Percentiles rank a stretch among this genome's conserved stretches.
phyloP scores from a whole-genome alignment of 768 basidiomycete species.

The Boletus pseudopeckii region DNA sequence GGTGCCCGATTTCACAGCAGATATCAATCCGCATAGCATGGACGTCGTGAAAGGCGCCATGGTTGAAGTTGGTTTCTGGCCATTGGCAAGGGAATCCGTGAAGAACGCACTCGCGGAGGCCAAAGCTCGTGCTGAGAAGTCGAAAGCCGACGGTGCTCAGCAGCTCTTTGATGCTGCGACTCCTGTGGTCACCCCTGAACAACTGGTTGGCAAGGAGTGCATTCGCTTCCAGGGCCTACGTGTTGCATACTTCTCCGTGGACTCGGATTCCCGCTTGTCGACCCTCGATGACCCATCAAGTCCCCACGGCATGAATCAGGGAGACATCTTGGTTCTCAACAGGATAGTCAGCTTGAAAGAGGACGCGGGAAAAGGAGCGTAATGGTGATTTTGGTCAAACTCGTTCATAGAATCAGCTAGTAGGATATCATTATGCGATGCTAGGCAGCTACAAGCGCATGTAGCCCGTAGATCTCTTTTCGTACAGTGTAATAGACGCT shows the following conservation, averaged over 20 bases:
- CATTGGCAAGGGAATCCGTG: conserved; percentile 67
- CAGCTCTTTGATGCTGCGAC: conserved; percentile 46
- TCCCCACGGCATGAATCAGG: conserved; percentile 48
- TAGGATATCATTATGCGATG: conserved; percentile 11
- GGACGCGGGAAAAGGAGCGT: conserved; percentile 70
- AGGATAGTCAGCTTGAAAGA: conserved; percentile 94
- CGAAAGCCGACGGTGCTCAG: conserved; percentile 41
- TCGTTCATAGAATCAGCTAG: background rate
- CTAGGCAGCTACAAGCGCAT: conserved; percentile 80
- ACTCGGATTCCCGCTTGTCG: conserved; percentile 75
- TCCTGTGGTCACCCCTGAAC: conserved; percentile 67
- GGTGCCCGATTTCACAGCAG: conserved; percentile 72
- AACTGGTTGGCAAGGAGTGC: conserved; percentile 86
- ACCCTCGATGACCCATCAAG: conserved; percentile 54
- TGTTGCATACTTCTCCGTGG: conserved; percentile 91
- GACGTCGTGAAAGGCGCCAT: conserved; percentile 78
- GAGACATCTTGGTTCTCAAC: conserved; percentile 84
- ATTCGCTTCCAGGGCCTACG: conserved; percentile 96
- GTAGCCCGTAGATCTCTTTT: conserved; percentile 83
- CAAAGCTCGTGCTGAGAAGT: conserved; percentile 57
- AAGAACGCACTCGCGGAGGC: conserved; percentile 65
- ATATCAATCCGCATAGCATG: conserved; percentile 80
- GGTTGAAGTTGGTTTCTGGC: conserved; percentile 87
- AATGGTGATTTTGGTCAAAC: background rate
- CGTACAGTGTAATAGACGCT: conserved; percentile 88